Conservation (phyloP, 2,329 filamentous ascomycete genomes). For the Epichloe scottii region DNA sequence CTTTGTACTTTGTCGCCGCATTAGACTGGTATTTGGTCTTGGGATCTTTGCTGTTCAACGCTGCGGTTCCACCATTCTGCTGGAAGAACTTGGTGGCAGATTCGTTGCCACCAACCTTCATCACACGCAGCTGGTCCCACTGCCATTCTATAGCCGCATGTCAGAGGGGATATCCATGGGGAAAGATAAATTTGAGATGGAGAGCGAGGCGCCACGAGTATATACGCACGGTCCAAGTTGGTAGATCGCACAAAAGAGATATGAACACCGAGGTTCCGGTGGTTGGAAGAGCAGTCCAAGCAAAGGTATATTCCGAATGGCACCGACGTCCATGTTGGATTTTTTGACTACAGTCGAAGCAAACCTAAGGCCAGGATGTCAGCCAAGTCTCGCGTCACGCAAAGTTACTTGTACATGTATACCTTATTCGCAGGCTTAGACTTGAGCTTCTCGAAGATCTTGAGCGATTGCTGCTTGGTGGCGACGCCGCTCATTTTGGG, state of each 20-base stretch:
- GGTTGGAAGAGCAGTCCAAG: slow-evolving; percentile 92
- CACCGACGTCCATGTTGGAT: slow-evolving; percentile 96
- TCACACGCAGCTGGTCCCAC: slow-evolving; percentile 93
- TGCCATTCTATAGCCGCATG: slow-evolving; percentile 60
- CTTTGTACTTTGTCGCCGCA: slow-evolving; percentile 95
- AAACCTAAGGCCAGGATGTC: slow-evolving; percentile 49
- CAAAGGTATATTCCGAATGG: slow-evolving; percentile 97
- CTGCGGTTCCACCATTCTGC: slow-evolving; percentile 85
- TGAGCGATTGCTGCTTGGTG: slow-evolving; percentile 87
- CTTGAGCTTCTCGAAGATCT: slow-evolving; percentile 97
- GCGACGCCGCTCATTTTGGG: slow-evolving; percentile 55
- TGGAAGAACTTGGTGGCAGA: slow-evolving; percentile 98
- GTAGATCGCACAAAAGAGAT: slow-evolving; percentile 98
- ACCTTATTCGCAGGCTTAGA: slow-evolving; percentile 91
- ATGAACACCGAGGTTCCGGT: slow-evolving; percentile 94
- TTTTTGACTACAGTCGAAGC: slow-evolving; percentile 98
- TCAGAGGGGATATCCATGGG: slow-evolving; percentile 1
- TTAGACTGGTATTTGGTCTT: slow-evolving; percentile 95
- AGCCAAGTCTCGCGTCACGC: not conserved
- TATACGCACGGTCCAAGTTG: slow-evolving; percentile 81
- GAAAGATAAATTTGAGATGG: too few species aligned
- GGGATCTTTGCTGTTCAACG: slow-evolving; percentile 87
- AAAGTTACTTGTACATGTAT: slow-evolving; percentile 8
- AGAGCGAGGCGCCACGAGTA: not conserved
- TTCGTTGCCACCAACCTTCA: slow-evolving; percentile 98